Evolutionary conservation across 306 rosid species (phyloP).

Genomic region (Alnus glutinosa): DNA sequence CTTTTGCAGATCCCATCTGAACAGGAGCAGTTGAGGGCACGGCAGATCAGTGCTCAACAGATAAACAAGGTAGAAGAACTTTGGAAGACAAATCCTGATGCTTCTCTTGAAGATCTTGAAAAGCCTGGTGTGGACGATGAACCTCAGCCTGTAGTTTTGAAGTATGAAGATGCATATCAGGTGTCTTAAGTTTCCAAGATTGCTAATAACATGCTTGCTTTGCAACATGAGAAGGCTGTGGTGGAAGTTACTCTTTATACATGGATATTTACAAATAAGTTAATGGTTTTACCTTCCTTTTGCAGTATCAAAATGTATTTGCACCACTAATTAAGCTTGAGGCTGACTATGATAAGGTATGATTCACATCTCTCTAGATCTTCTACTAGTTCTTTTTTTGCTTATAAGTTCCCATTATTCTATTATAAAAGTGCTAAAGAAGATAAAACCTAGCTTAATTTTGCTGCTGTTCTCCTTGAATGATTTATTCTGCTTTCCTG

Average conservation of each 20-base stretch:
- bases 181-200: slow-evolving; percentile 39
- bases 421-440: neutral
- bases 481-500: neutral
- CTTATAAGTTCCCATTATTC: neutral
- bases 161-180: slow-evolving; percentile 99
- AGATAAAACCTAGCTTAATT: neutral
- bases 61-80: slow-evolving; percentile 97
- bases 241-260: slow-evolving; percentile 4
- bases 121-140: slow-evolving; percentile 99
- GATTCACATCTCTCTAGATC: neutral
- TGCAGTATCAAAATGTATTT: slow-evolving; percentile 98
- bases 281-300: slow-evolving; percentile 27
- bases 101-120: slow-evolving; percentile 98
- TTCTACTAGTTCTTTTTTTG: neutral
- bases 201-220: neutral
- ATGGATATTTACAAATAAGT: slow-evolving; percentile 27
- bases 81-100: slow-evolving; percentile 99
- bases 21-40: slow-evolving; percentile 99
- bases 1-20: slow-evolving; percentile 90
- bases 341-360: slow-evolving; percentile 98
- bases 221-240: slow-evolving; percentile 10
- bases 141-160: slow-evolving; percentile 91
- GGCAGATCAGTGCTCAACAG: slow-evolving; percentile 99
- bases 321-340: slow-evolving; percentile 99
- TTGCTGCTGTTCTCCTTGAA: neutral